Evolutionary conservation across 306 rosid species (phyloP), one percentile per base, ranked within the genome.

Genomic region (Casuarina cunninghamiana): DNA sequence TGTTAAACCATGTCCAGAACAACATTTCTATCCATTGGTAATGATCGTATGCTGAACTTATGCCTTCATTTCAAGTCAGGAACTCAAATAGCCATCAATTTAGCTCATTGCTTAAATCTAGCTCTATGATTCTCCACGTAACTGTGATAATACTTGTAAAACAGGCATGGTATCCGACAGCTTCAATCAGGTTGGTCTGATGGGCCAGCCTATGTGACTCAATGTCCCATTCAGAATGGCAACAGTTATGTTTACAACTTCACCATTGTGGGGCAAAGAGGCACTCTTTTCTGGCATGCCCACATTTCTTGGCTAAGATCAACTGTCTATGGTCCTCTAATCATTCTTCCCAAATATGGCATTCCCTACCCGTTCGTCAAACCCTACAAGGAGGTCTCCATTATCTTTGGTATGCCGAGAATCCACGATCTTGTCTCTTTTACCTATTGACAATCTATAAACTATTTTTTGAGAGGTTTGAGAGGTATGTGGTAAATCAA

Each of bases 211-310:
- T 90, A 88, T 78, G 88, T 90, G 75, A 85, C 96, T 3, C 91
- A 91, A 26, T 89, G 93, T 74, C 96, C 93, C 2, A 91, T 91
- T 10, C 96, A 91, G 84, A 87, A 69, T 3, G 86, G 93, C 6
- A 84, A 84, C 50, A 87, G 83, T 41, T 91, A 87, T 87, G 91
- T 87, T 3, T 91, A 91, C 78, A 91, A 89, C 78, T 91, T 50
- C 83, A 89, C 91, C 13, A 72, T 89, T 26, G 73, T 68, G 1
- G 91, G 89, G 2, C 96, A 91, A 37, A 81, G 93, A 84, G 93
- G 93, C 42, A 89, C 93, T 75, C 91, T 91, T 69, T 86, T 72
- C 41, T 87, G 89, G 91, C 93, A 89, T 80, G 96, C 96, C 2
- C 93, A 91, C 65, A 78, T 87, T 17, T 86, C 92, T 3, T 91